Evolutionary conservation across 1,139 yeast genomes (phyloP), one percentile per base, ranked within the genome.

Genomic region (Kazachstania sp.): DNA sequence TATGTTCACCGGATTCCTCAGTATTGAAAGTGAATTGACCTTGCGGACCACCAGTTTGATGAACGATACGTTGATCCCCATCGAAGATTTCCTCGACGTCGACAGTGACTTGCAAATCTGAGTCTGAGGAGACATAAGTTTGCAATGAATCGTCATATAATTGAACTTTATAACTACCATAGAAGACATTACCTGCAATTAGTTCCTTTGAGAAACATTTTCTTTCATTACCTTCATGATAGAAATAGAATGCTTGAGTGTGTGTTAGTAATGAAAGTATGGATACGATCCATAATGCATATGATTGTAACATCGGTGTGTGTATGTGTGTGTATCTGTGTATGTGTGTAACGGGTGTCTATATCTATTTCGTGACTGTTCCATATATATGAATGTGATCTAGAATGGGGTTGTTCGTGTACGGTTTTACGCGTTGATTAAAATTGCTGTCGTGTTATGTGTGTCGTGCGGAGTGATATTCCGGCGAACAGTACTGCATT

Each of bases 1-100:
- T 70, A 68, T 84, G 92, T 59, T 81, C 86, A 40, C 94, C 94
- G 34, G 80, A 71, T 44, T 79, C 87, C 43, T 79, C 69, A 1
- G 90, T 83, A 30, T 80, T 76, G 66, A 81, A 83, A 19, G 84
- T 76, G 65, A 83, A 81, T 53, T 79, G 81, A 35, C 87, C 86
- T 28, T 67, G 64, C 28, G 85, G 70, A 6, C 73, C 63, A 15
- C 81, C 79, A 59, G 75, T 76, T 64, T 81, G 87, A 59, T 79
- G 77, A 41, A 80, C 80, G 41, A 83, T 85, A 48, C 85, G 75
- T 58, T 82, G 86, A 59, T 80, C 73, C 56, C 75, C 73, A 64
- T 81, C 86, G 57, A 83, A 83, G 4, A 74, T 74, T 63, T 68
- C 88, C 49, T 77, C 81, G 47, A 79, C 78, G 45, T 79, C 78